Evolutionary conservation across 2,329 filamentous ascomycete species (phyloP), one percentile per base, ranked within the genome.

Genomic region (Calonectria montana): DNA sequence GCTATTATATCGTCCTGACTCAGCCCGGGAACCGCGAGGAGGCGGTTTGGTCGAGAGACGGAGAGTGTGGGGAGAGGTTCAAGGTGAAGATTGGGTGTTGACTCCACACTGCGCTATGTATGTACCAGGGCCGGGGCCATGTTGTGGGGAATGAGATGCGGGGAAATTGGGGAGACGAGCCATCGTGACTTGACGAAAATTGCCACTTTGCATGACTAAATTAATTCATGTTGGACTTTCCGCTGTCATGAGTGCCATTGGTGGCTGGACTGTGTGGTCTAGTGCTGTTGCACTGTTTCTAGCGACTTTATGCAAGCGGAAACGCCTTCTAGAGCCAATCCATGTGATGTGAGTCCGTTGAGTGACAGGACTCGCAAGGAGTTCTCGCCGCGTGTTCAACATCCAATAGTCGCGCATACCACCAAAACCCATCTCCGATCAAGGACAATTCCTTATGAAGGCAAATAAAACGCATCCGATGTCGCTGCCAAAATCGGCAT

Each of bases 121-220:
- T 35, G 29, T 41, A 37, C 53, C 25, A 53, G 53, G 37, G 29
- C 68, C 18, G 47, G 63, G 68, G 64, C 27, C 47, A 21, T 23
- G 55, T 18, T 71, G 47, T 55, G 69, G 57, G 55, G 69, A 71
- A 29, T n/a, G 27, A 25, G 39, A 47, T 71, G 69, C 64, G 69
- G 69, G 69, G 69, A 67, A 70, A 41, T 59, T 61, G 50, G 53
- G 62, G 62, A 65, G 50, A 29, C 27, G 35, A 62, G 57, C 37
- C 57, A 59, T 48, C 55, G 50, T 70, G 67, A 70, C 67, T 55
- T 31, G 67, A 59, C 18, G 29, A 13, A 48, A 53, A 62, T 41
- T 18, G 31, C 31, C 25, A 53, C 25, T 35, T 27, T 43, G 39
- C 15, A 31, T 39, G 43, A 31, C 35, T 39, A 12, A 16, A 53